Percentiles rank a stretch among this genome's conserved stretches.
These are phyloP conservation scores for Floccularia luteovirens DNA, from an alignment of 768 basidiomycete species.

Conservation along the genomic window DNA sequence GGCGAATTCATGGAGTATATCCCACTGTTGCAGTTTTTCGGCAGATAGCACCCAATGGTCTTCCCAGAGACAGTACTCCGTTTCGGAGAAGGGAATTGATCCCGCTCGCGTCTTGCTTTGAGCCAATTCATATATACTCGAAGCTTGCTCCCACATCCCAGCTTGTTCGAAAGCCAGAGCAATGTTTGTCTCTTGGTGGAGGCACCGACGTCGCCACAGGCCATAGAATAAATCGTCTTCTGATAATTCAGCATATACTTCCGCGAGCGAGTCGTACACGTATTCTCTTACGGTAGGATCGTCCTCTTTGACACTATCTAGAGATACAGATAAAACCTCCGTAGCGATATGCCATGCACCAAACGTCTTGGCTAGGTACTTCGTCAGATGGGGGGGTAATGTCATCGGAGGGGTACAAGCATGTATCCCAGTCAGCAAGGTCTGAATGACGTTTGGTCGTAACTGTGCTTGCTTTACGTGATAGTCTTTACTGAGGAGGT, in stretches of 20 bases:
- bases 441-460: constrained; percentile 90
- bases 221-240: constrained; percentile 99
- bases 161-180: constrained; percentile 90
- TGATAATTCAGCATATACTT: constrained; percentile 90
- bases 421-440: constrained; percentile 76
- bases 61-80: constrained; percentile 97
- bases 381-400: constrained; percentile 90
- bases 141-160: constrained; percentile 94
- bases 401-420: constrained; percentile 84
- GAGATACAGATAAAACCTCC: constrained; percentile 77
- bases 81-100: constrained; percentile 82
- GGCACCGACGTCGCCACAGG: constrained; percentile 83
- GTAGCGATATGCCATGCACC: constrained; percentile 91
- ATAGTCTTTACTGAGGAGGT: constrained; percentile 87
- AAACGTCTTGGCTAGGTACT: constrained; percentile 94
- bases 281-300: constrained; percentile 75
- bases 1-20: constrained; percentile 86
- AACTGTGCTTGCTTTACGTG: constrained; percentile 83
- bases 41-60: constrained; percentile 97
- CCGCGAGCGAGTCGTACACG: constrained; percentile 85
- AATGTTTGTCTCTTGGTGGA: constrained; percentile 86
- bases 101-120: constrained; percentile 81
- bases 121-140: constrained; percentile 81
- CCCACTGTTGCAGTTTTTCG: constrained; percentile 98
- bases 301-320: constrained; percentile 75